A percentile compares a stretch with the other conserved stretches of the same genome.
These are phyloP conservation scores for Diatrype stigma DNA, from an alignment of 2,329 filamentous ascomycete species.

Conservation along the genomic window DNA sequence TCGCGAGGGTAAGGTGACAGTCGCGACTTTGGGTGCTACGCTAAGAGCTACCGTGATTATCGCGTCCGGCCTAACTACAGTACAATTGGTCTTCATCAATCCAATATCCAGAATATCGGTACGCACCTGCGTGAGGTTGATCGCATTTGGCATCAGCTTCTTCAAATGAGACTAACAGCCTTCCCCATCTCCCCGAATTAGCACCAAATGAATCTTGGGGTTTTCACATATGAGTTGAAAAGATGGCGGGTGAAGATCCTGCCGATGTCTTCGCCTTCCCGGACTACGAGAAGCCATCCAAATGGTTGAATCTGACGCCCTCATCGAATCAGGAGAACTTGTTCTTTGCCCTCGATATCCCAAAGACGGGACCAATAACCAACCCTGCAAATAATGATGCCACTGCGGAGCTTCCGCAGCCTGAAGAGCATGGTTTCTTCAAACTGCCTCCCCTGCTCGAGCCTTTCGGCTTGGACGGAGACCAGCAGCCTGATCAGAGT, in stretches of 20 bases:
- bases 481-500: slow-evolving; percentile 7
- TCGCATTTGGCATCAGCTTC: no score
- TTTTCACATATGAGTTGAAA: slow-evolving; percentile 4
- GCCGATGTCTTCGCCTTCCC: slow-evolving; percentile 61
- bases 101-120: no score
- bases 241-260: slow-evolving; percentile 38
- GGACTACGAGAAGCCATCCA: slow-evolving; percentile 55
- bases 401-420: background rate
- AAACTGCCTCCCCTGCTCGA: slow-evolving; percentile 32
- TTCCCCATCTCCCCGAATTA: background rate
- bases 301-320: slow-evolving; percentile 36
- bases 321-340: slow-evolving; percentile 20
- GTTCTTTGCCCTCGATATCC: slow-evolving; percentile 42
- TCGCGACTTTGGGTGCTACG: no score
- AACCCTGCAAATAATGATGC: slow-evolving; percentile 7
- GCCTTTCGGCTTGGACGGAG: slow-evolving; percentile 4
- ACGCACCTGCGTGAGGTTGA: no score
- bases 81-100: no score
- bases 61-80: no score
- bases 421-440: slow-evolving; percentile 36
- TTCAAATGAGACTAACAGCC: no score
- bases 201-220: slow-evolving; percentile 10
- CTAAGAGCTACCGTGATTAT: no score
- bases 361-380: slow-evolving; percentile 20
- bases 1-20: no score